Base-by-base conservation (phyloP, 2,329 filamentous ascomycete species). In the Trichoderma simmonsii region DNA sequence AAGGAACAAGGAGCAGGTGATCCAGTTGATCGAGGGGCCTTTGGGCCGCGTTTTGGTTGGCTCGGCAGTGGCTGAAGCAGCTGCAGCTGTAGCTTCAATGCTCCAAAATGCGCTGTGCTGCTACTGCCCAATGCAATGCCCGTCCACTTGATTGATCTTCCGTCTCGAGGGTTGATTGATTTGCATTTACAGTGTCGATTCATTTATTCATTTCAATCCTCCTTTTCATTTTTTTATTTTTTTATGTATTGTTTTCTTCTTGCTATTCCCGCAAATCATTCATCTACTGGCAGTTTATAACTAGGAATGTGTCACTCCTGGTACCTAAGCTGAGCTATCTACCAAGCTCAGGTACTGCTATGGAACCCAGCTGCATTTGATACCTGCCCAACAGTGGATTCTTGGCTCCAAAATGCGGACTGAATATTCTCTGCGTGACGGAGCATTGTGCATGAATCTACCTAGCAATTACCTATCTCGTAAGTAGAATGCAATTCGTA, bases 1-100 rank as follows among this genome's bases (percentile, higher is more conserved):
- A 57, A 56, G 36, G 68, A 64, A 60, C 68, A 71, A 43, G 39
- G 68, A 71, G 68, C 68, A 71, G 68, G 68, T 71, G 68, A 71
- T 64, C 43, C 60, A 70, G 66, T 57, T 57, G 60, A 64, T 64
- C 59, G 68, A 43, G 56, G 39, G 54, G 34, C 65, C 54, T 48
- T n/a, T 39, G 24, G 26, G 36, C 15, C 24, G 43, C 36, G 24
- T 14, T 51, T 48, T 60, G 56, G 65, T 48, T 43, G 65, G 65
- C 36, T 68, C 65, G 56, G 65, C 65, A 48, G 56, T 60, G 65
- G n/a, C 24, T 60, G 54, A 12, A 57, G 64, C 36, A 48, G 56
- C 56, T 32, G 54, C 36, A 48, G 54, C 36, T 39, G 64, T 59
- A 56, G 65, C 57, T 60, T 12, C 28, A 34, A 9, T 21, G 56